Evolutionary conservation across 192 early-diverging fungal species (phyloP).

Genomic region (Powellomyces hirtus): DNA sequence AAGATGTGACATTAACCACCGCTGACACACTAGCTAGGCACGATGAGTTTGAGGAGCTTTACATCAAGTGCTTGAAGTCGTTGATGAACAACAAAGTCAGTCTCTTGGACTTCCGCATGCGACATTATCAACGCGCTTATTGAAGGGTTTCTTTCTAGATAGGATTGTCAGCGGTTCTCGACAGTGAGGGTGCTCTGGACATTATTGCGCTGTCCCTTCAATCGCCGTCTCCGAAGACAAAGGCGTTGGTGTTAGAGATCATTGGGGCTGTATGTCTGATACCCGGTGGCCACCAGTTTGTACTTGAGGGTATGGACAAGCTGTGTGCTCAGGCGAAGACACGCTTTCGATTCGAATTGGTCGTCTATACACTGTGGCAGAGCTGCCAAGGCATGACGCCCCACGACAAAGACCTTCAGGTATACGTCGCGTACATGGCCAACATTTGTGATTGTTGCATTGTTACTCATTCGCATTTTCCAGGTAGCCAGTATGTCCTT

Average conservation of each 20-base stretch:
- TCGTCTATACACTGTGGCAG: slow-evolving; percentile 43
- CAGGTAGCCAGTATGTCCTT: slow-evolving; percentile 54
- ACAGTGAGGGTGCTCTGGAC: slow-evolving; percentile 38
- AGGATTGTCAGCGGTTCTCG: slow-evolving; percentile 51
- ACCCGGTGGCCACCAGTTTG: slow-evolving; percentile 48
- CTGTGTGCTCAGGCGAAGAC: slow-evolving; percentile 30
- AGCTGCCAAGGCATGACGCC: slow-evolving; percentile 43
- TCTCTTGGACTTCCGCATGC: neutral
- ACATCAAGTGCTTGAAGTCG: slow-evolving; percentile 56
- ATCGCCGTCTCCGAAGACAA: slow-evolving; percentile 43
- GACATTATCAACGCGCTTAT: neutral
- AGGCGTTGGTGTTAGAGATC: slow-evolving; percentile 49
- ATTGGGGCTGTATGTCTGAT: slow-evolving; percentile 56
- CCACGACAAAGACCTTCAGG: slow-evolving; percentile 50
- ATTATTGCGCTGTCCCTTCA: slow-evolving; percentile 52
- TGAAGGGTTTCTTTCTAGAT: slow-evolving; percentile 20
- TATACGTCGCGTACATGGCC: slow-evolving; percentile 1
- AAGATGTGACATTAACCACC: neutral
- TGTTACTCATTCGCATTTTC: slow-evolving; percentile 5
- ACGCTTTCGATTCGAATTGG: slow-evolving; percentile 47
- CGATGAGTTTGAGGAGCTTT: slow-evolving; percentile 54
- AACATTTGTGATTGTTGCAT: neutral
- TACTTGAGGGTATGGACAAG: slow-evolving; percentile 48
- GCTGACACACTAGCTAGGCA: slow-evolving; percentile 22
- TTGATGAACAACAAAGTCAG: slow-evolving; percentile 56